Evolutionary conservation across 441 rosid genomes (phyloP).

Genomic region (Viola pubescens): DNA sequence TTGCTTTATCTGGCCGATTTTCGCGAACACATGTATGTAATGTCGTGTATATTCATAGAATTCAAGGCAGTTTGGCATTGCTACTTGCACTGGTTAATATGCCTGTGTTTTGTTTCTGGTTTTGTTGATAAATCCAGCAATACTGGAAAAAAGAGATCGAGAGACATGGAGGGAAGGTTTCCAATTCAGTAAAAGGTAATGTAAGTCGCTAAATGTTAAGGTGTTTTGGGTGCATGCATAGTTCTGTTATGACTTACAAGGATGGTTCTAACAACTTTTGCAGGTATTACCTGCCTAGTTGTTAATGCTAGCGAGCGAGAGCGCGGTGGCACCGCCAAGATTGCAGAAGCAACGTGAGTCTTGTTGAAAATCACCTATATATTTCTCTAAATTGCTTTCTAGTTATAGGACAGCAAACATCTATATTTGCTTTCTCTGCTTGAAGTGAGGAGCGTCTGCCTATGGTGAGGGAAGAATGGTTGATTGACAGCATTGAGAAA

Average conservation of each 20-base stretch:
- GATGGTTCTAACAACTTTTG: background rate
- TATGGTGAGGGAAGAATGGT: conserved; percentile 65
- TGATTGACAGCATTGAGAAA: conserved; percentile 60
- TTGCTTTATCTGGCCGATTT: conserved; percentile 62
- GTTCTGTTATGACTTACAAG: background rate
- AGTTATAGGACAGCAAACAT: background rate
- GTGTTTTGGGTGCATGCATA: background rate
- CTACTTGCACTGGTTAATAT: background rate
- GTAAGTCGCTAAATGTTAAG: background rate
- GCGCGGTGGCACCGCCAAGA: conserved; percentile 56
- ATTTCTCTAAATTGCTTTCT: background rate
- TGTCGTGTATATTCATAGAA: too few species aligned
- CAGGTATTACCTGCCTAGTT: conserved; percentile 58
- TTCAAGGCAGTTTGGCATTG: too few species aligned
- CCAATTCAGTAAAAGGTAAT: conserved; percentile 47
- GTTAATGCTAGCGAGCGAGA: conserved; percentile 55
- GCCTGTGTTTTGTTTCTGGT: background rate
- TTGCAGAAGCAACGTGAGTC: conserved; percentile 66
- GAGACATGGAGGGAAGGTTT: conserved; percentile 58
- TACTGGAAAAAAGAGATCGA: conserved; percentile 51
- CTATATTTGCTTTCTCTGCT: background rate
- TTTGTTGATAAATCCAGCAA: conserved; percentile 33
- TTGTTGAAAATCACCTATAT: background rate
- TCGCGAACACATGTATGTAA: conserved; percentile 54
- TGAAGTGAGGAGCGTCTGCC: conserved; percentile 49